phyloP scores from a whole-genome alignment of 2,329 filamentous ascomycete species.

The Eutypella sp. region DNA sequence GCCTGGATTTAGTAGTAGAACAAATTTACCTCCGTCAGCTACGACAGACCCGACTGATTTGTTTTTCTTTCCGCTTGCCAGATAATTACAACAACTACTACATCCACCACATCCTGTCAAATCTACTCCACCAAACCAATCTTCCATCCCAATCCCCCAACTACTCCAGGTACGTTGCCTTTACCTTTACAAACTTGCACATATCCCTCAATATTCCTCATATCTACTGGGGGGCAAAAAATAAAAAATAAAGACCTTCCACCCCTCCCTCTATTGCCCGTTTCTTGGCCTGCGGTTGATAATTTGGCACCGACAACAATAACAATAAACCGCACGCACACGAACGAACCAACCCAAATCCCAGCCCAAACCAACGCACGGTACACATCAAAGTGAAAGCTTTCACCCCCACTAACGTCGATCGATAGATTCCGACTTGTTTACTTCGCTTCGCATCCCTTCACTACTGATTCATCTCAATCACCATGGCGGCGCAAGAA shows the following conservation, averaged over 20 bases:
- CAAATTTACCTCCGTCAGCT: neutral
- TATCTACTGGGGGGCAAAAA: too few relatives aligned
- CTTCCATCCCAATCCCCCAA: neutral
- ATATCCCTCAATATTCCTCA: too few relatives aligned
- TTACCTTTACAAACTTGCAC: too few relatives aligned
- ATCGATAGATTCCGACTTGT: constrained; percentile 31
- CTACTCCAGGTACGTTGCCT: neutral
- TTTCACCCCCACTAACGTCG: constrained; percentile 21
- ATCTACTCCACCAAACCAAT: neutral
- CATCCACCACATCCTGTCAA: too few relatives aligned
- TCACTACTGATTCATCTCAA: constrained; percentile 26
- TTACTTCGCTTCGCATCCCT: constrained; percentile 40
- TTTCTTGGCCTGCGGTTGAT: neutral
- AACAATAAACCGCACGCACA: neutral
- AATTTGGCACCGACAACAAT: too few relatives aligned
- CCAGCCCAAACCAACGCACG: too few relatives aligned
- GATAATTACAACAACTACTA: neutral
- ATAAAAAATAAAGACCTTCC: too few relatives aligned
- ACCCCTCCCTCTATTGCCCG: too few relatives aligned
- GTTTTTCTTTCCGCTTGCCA: constrained; percentile 1
- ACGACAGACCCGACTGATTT: too few relatives aligned
- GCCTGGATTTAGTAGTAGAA: neutral
- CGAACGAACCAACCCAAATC: constrained; percentile 4
- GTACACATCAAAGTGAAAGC: too few relatives aligned
- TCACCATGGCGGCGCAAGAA: constrained; percentile 56